Evolutionary conservation across 2,329 filamentous ascomycete species (phyloP).

Genomic region (Chrysosphaeria jannelii): DNA sequence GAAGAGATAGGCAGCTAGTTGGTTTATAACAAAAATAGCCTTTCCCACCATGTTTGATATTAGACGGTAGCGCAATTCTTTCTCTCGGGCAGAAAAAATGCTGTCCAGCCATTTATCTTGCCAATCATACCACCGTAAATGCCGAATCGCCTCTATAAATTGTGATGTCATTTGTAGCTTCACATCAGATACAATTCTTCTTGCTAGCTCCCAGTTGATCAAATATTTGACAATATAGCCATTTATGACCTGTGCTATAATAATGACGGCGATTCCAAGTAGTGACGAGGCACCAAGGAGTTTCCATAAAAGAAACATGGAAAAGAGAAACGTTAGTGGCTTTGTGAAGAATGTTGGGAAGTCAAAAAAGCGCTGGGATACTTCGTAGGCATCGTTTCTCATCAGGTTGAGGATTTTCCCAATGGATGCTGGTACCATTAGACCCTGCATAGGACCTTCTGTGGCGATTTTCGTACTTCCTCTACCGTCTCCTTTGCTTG

Average conservation of each 20-base stretch:
- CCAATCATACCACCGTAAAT: constrained; percentile 60
- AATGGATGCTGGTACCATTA: constrained; percentile 36
- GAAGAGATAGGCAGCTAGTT: constrained; percentile 41
- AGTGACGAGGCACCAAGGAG: constrained; percentile 58
- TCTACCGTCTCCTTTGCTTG: constrained; percentile 1
- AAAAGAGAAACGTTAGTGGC: constrained; percentile 46
- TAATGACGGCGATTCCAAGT: constrained; percentile 37
- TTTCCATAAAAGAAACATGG: constrained; percentile 41
- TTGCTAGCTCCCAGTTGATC: constrained; percentile 35
- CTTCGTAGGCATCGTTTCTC: constrained; percentile 53
- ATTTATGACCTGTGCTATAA: constrained; percentile 40
- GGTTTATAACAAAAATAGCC: constrained; percentile 36
- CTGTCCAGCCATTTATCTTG: constrained; percentile 41
- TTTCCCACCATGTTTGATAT: constrained; percentile 30
- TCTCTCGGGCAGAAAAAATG: constrained; percentile 35
- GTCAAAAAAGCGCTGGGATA: constrained; percentile 70
- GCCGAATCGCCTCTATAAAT: constrained; percentile 62
- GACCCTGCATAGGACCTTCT: too few species aligned
- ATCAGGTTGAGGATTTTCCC: constrained; percentile 79
- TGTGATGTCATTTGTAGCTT: constrained; percentile 59
- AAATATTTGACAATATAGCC: constrained; percentile 32
- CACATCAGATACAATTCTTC: constrained; percentile 44
- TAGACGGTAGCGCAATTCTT: constrained; percentile 34
- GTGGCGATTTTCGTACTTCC: constrained; percentile 1
- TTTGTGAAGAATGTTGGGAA: constrained; percentile 46